Percentiles rank a stretch among this genome's conserved stretches.
Conservation (phyloP, 129 eudicot species). For the Lactuca saligna region DNA sequence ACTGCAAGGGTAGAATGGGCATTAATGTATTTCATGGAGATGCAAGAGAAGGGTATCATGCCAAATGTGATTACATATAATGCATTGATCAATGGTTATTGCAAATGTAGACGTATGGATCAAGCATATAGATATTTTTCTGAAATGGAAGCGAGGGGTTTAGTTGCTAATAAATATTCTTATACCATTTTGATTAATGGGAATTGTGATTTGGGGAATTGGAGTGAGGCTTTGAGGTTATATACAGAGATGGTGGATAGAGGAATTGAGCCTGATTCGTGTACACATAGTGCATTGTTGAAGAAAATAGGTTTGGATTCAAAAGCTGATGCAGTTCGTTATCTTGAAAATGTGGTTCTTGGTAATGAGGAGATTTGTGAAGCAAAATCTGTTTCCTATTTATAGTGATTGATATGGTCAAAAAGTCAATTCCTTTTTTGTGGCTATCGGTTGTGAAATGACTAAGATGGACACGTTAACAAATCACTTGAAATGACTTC, state of each 20-base stretch:
- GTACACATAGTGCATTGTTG: conserved; percentile 55
- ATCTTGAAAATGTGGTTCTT: conserved; percentile 49
- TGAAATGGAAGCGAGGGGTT: conserved; percentile 50
- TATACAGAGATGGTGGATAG: conserved; percentile 58
- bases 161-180: conserved; percentile 50
- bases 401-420: conserved; percentile 7
- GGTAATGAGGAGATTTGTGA: conserved; percentile 36
- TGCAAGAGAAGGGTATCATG: conserved; percentile 47
- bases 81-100: conserved; percentile 54
- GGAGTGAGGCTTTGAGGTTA: conserved; percentile 54
- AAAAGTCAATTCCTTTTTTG: conserved; percentile 16
- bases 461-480: conserved; percentile 24
- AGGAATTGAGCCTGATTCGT: conserved; percentile 61
- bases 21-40: conserved; percentile 47
- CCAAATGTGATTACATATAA: conserved; percentile 72
- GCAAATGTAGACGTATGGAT: conserved; percentile 46
- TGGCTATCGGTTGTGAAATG: conserved; percentile 26
- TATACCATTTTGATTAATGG: conserved; percentile 58
- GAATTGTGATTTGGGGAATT: conserved; percentile 50
- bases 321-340: conserved; percentile 36
- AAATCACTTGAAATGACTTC: conserved; percentile 3
- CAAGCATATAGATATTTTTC: conserved; percentile 47
- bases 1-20: conserved; percentile 52
- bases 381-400: conserved; percentile 24
- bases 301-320: conserved; percentile 45